These are phyloP conservation scores for Isabelozyma heimii DNA, from an alignment of 805 yeast species.

Conservation along the genomic window DNA sequence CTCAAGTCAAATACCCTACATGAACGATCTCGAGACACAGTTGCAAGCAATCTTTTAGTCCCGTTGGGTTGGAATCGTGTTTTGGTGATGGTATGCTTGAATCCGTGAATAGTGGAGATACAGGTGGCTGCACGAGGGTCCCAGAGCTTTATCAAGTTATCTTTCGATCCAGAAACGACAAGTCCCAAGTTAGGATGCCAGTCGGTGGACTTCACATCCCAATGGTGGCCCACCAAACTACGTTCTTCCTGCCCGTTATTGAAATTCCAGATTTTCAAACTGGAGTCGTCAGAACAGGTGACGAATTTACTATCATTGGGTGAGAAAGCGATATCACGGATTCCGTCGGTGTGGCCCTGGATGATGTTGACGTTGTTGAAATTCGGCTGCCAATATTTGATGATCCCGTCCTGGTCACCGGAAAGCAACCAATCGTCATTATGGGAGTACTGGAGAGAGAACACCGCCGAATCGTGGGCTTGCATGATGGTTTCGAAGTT, in stretches of 20 bases:
- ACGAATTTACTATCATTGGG: conserved; percentile 90
- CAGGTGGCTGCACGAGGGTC: conserved; percentile 84
- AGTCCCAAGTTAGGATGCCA: conserved; percentile 93
- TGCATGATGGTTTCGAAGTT: conserved; percentile 97
- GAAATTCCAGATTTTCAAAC: conserved; percentile 91
- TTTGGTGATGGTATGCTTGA: conserved; percentile 89
- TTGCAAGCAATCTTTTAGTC: conserved; percentile 68
- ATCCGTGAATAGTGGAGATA: conserved; percentile 80
- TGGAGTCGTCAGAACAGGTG: conserved; percentile 91
- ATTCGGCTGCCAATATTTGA: conserved; percentile 98
- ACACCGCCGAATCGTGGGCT: conserved; percentile 91
- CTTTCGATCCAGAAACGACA: conserved; percentile 91
- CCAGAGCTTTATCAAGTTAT: conserved; percentile 90
- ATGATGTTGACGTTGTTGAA: conserved; percentile 90
- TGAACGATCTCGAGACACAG: conserved; percentile 86
- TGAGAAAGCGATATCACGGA: conserved; percentile 83
- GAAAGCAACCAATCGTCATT: conserved; percentile 92
- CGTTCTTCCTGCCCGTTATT: conserved; percentile 83
- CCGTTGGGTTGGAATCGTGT: conserved; percentile 85
- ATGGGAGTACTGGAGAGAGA: conserved; percentile 77
- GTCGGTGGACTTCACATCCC: conserved; percentile 97
- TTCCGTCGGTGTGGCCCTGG: conserved; percentile 71
- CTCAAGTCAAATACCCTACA: conserved; percentile 86
- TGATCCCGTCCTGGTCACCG: conserved; percentile 88
- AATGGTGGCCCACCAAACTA: conserved; percentile 84